A percentile compares a stretch with the other conserved stretches of the same genome.
Evolutionary conservation across 2,329 filamentous ascomycete genomes (phyloP).

Genomic region (Cercospora citrullina): DNA sequence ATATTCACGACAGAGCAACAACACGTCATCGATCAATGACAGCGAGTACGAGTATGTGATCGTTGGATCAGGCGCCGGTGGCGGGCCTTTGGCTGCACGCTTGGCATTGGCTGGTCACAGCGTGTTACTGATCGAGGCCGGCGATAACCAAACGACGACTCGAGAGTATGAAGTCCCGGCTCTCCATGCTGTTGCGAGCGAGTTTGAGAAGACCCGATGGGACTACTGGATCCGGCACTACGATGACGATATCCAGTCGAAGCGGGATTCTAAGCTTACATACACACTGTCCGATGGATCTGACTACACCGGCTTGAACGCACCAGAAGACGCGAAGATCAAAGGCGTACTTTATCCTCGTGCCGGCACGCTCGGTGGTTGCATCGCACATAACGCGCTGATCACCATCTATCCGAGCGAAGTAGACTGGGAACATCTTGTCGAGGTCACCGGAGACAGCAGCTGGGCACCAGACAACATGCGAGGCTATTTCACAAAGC

Average conservation of each 20-base stretch:
- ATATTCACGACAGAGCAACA: neutral
- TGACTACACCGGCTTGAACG: slow-evolving; percentile 56
- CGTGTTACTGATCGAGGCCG: slow-evolving; percentile 62
- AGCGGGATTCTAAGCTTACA: slow-evolving; percentile 59
- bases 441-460: slow-evolving; percentile 58
- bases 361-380: slow-evolving; percentile 58
- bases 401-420: slow-evolving; percentile 60
- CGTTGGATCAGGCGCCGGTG: slow-evolving; percentile 61
- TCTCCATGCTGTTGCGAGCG: slow-evolving; percentile 48
- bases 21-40: neutral
- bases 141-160: slow-evolving; percentile 56
- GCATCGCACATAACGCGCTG: slow-evolving; percentile 62
- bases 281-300: slow-evolving; percentile 55
- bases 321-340: slow-evolving; percentile 54
- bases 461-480: slow-evolving; percentile 61
- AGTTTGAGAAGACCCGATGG: slow-evolving; percentile 60
- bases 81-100: slow-evolving; percentile 59
- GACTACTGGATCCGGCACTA: slow-evolving; percentile 67
- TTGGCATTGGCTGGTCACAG: slow-evolving; percentile 61
- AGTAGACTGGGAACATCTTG: slow-evolving; percentile 61
- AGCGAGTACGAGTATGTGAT: slow-evolving; percentile 61
- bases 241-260: slow-evolving; percentile 53
- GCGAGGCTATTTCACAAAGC: slow-evolving; percentile 55
- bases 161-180: slow-evolving; percentile 57
- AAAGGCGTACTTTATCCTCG: slow-evolving; percentile 61